These are phyloP conservation scores for Kwoniella sp. DNA, from an alignment of 768 basidiomycete species.

Conservation along the genomic window DNA sequence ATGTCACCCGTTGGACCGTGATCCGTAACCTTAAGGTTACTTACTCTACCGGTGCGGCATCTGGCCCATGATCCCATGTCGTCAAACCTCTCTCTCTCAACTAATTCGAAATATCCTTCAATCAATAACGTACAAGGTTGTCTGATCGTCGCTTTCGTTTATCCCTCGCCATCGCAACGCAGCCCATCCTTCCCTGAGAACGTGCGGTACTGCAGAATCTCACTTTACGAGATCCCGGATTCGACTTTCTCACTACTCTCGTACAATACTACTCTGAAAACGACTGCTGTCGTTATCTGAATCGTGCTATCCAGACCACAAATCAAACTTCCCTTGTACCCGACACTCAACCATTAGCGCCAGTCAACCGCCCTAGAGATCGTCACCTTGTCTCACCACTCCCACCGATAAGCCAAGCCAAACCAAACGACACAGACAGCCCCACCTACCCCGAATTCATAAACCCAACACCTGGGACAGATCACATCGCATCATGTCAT, in stretches of 20 bases:
- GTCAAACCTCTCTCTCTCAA: too few species aligned
- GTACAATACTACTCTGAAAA: too few species aligned
- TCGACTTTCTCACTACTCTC: not conserved
- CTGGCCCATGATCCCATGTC: too few species aligned
- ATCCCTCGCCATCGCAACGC: not conserved
- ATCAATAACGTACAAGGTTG: not conserved
- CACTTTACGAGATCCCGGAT: not conserved
- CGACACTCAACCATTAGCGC: too few species aligned
- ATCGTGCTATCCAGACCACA: not conserved
- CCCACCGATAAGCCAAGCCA: not conserved
- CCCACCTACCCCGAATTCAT: not conserved
- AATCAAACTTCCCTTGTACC: too few species aligned
- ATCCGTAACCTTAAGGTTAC: not conserved
- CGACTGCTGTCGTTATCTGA: not conserved
- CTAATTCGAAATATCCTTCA: too few species aligned
- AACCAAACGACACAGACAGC: not conserved
- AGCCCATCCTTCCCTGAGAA: not conserved
- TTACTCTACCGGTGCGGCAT: not conserved
- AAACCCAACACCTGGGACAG: not conserved
- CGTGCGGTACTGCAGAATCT: not conserved
- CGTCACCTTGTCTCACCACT: not conserved
- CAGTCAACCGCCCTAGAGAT: not conserved
- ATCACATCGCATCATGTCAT: not conserved
- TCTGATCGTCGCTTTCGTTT: constrained; percentile 1
- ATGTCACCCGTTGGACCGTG: not conserved